Base-by-base conservation (phyloP, 768 basidiomycete species). In the Krasilnikovozyma curviuscula region DNA sequence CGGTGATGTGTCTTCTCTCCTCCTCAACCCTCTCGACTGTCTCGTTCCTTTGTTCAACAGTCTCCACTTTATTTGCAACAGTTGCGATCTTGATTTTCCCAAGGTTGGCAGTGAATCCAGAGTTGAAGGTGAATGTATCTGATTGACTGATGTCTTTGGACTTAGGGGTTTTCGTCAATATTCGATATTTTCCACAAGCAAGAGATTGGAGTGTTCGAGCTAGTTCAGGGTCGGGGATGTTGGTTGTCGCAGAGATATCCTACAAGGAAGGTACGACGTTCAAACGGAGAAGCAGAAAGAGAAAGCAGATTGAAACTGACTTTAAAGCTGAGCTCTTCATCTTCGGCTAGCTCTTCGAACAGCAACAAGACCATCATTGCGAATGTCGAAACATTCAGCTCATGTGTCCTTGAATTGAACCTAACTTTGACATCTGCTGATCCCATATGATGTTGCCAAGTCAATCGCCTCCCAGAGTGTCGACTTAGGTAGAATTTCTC, bases 81-180 rank as follows among this genome's bases (percentile, higher is more conserved):
- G 86, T 93, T 52, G 77, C 75, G 40, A 98, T 89, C 67, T 93
- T 97, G 67, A 98, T 82, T 63, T 82, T 78, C 58, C 81, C 81
- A 57, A 91, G 70, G 1, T 77, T 70, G n/a, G 77, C 75, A 0
- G 78, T 70, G 64, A 97, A 98, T 43, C 73, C 72, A 16, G 65
- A 58, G 55, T 97, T 93, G 71, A 95, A 98, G 2, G 83, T 78
- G 65, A 98, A 98, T 2, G 74, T 70, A 63, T 98, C 93, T 10
- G 67, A 68, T 0, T 69, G 56, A 44, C 76, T 66, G 32, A 98
- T 73, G 19, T 97, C 89, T 34, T 89, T 75, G 8, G 84, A 76
- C 33, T 81, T 74, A 0, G 91, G 93, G 52, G 80, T 78, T 59
- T 97, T 97, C 65, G 78, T 85, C 54, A 98, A 65, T 25, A 98